Evolutionary conservation across 768 basidiomycete species (phyloP).

Genomic region (Leccinum pellstonianum): DNA sequence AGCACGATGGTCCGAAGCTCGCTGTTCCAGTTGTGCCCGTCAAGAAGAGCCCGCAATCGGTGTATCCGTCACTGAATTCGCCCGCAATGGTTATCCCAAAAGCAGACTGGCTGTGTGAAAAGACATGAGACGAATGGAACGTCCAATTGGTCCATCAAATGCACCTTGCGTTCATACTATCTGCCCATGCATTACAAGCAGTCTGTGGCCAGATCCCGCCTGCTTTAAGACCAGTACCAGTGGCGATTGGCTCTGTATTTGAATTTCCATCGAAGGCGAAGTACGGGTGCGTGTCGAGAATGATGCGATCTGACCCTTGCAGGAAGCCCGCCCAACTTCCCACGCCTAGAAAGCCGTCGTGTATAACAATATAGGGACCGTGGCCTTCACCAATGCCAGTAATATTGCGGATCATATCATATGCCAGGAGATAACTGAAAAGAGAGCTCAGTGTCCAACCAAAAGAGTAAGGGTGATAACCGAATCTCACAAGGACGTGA

Average conservation of each 20-base stretch:
- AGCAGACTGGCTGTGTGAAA: constrained; percentile 36
- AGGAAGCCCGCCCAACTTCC: constrained; percentile 48
- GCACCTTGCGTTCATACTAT: constrained; percentile 47
- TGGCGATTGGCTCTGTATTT: constrained; percentile 34
- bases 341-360: constrained; percentile 59
- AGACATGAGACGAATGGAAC: not conserved
- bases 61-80: constrained; percentile 71
- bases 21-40: constrained; percentile 33
- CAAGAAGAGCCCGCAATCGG: constrained; percentile 60
- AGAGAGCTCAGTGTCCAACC: not conserved
- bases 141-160: not conserved
- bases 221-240: constrained; percentile 30
- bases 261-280: constrained; percentile 53
- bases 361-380: constrained; percentile 56
- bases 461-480: not conserved
- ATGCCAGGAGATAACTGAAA: constrained; percentile 54
- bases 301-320: constrained; percentile 56
- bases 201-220: constrained; percentile 47
- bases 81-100: constrained; percentile 77
- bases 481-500: constrained; percentile 60
- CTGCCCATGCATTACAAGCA: constrained; percentile 62
- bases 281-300: constrained; percentile 71
- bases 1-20: constrained; percentile 35
- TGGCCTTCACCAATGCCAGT: constrained; percentile 71
- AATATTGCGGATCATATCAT: constrained; percentile 65